phyloP scores from a whole-genome alignment of 1,284 basidiomycete species.

The Ustilago trichophora region DNA sequence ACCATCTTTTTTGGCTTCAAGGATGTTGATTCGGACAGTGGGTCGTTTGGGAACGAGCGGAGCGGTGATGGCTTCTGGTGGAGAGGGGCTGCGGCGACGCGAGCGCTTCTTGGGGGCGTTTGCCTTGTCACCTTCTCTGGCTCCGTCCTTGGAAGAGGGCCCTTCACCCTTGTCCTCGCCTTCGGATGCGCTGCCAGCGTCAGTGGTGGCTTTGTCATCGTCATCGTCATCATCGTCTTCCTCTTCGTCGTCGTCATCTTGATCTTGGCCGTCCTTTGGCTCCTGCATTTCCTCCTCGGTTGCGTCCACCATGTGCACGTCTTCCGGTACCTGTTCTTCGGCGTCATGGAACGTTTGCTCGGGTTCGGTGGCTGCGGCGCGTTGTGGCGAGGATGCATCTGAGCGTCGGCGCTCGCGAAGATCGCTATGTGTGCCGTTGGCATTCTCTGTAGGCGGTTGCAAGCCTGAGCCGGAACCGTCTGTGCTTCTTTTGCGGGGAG shows the following conservation, averaged over 20 bases:
- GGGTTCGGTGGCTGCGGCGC: constrained; percentile 1
- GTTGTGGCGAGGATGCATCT: constrained; percentile 9
- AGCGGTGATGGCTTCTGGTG: constrained; percentile 20
- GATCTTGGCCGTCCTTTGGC: neutral
- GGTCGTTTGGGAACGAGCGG: constrained; percentile 34
- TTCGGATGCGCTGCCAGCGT: constrained; percentile 46
- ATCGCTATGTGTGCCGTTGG: neutral
- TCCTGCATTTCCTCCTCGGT: constrained; percentile 6
- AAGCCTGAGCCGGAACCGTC: constrained; percentile 8
- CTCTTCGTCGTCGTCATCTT: constrained; percentile 22
- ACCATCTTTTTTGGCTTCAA: constrained; percentile 36
- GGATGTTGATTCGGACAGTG: constrained; percentile 33
- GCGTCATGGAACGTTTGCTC: constrained; percentile 24
- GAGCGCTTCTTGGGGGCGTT: constrained; percentile 25
- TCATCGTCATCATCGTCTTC: constrained; percentile 46
- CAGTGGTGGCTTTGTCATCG: constrained; percentile 40
- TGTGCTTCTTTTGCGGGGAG: constrained; percentile 41
- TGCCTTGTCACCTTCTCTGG: constrained; percentile 31
- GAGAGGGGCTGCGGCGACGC: constrained; percentile 31
- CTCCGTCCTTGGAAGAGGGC: constrained; percentile 30
- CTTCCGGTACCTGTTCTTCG: constrained; percentile 18
- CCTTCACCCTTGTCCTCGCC: constrained; percentile 40
- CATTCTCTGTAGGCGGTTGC: constrained; percentile 24
- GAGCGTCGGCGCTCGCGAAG: constrained; percentile 15
- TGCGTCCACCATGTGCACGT: constrained; percentile 21